phyloP scores from a whole-genome alignment of 441 rosid genomes.

The Euphorbia corollata region DNA sequence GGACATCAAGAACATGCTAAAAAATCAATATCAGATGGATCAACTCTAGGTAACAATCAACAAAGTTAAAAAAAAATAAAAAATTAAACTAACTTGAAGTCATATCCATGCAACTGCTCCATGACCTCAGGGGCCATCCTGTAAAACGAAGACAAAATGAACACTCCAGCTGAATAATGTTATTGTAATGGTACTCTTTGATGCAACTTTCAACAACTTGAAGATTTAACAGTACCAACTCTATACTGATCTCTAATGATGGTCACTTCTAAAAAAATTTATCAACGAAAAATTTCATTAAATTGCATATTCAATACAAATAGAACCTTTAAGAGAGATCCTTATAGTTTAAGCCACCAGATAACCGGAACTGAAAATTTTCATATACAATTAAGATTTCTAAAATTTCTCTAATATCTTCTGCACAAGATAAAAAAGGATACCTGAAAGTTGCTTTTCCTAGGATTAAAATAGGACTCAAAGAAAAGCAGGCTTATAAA shows the following conservation, averaged over 20 bases:
- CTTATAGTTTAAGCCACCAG: background rate
- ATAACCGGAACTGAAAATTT: background rate
- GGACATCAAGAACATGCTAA: conserved; percentile 22
- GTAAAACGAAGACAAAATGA: conserved; percentile 22
- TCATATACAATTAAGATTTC: background rate
- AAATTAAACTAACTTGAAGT: conserved; percentile 64
- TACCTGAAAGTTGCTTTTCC: background rate
- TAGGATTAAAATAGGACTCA: background rate
- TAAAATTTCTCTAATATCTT: background rate
- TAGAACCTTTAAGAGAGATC: background rate
- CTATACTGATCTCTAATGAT: background rate
- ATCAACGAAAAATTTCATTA: background rate
- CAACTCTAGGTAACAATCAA: conserved; percentile 1
- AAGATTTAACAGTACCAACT: background rate
- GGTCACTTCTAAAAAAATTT: background rate
- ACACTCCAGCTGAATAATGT: background rate
- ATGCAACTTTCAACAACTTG: background rate
- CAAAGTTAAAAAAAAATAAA: background rate
- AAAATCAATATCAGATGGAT: conserved; percentile 16
- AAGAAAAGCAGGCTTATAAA: background rate
- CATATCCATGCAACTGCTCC: conserved; percentile 98
- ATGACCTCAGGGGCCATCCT: conserved; percentile 99
- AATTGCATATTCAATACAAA: background rate
- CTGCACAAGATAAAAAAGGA: background rate
- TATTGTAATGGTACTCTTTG: background rate